phyloP scores from a whole-genome alignment of 495 filamentous ascomycete species.

The Talaromyces ruber region DNA sequence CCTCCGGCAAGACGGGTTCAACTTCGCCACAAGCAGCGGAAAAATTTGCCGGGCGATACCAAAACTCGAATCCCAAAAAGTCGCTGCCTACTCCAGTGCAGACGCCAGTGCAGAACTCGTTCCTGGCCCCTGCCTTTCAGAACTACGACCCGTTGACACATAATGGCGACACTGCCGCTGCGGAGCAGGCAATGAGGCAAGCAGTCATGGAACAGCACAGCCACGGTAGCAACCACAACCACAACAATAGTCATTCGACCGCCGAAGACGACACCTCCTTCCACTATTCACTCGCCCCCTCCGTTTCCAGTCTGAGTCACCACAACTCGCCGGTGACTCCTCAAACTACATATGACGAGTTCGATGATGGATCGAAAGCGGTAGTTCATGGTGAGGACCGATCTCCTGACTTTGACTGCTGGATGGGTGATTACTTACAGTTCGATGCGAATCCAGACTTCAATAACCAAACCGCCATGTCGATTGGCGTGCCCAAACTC shows the following conservation, averaged over 20 bases:
- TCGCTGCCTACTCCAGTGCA: constrained; percentile 39
- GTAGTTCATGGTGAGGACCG: constrained; percentile 42
- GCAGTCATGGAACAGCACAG: constrained; percentile 46
- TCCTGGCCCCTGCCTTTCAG: constrained; percentile 37
- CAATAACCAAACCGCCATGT: constrained; percentile 16
- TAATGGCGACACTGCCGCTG: constrained; percentile 33
- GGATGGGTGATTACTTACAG: constrained; percentile 57
- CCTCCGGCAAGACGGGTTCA: constrained; percentile 21
- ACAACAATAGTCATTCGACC: constrained; percentile 20
- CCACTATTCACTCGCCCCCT: constrained; percentile 43
- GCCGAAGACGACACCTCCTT: constrained; percentile 28
- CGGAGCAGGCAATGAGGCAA: constrained; percentile 46
- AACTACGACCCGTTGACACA: constrained; percentile 34
- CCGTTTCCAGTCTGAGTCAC: constrained; percentile 45
- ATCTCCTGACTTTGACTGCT: constrained; percentile 36
- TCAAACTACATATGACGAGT: constrained; percentile 42
- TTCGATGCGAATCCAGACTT: constrained; percentile 41
- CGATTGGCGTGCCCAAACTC: constrained; percentile 61
- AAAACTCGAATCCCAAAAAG: constrained; percentile 22
- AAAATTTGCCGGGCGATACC: constrained; percentile 23
- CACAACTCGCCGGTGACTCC: constrained; percentile 51
- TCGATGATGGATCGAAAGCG: constrained; percentile 39
- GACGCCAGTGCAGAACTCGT: constrained; percentile 36
- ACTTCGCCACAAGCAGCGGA: constrained; percentile 23
- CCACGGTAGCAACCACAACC: constrained; percentile 21